Evolutionary conservation across 2,329 filamentous ascomycete genomes (phyloP), one percentile per base, ranked within the genome.

Genomic region (Penicillium concentricum): DNA sequence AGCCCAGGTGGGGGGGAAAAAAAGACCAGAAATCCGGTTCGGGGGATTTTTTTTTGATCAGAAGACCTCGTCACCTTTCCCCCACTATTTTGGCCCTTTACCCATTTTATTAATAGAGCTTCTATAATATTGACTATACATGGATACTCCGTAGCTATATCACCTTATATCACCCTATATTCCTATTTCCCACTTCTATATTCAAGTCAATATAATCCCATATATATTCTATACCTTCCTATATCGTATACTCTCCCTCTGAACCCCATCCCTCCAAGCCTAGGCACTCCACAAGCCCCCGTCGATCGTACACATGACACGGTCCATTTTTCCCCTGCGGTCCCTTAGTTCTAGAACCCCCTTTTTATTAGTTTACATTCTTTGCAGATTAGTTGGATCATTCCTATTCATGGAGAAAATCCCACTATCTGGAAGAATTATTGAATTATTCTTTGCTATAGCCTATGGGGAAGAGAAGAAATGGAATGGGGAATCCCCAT

Each of bases 11-110:
- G 57, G 57, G 54, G 56, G 35, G 10, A n/a, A 15, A 20, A 32
- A 41, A 41, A 22, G 24, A 45, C 10, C 42, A 58, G 58, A 64
- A 66, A 66, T 66, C 64, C 64, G 64, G 64, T 65, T 65, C 64
- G 58, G 56, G 51, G 55, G 59, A 64, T 69, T 69, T 71, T 68
- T 68, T 69, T 61, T 51, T 69, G 67, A 69, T 70, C 68, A 69
- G 67, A 66, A 66, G 69, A 70, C 68, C 68, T 64, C 64, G 59
- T 65, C 64, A 65, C 61, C 48, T 51, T 54, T 18, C 42, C 54
- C 62, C 62, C 62, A 62, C 62, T 63, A 53, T 57, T 54, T 18
- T n/a, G n/a, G 37, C 1, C 48, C 13, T 4, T 15, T 12, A 30
- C 28, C 10, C 12, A 13, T 34, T 34, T 35, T 34, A 16, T 35